phyloP scores from a whole-genome alignment of 345 rosid genomes.

The Cochlearia excelsa region DNA sequence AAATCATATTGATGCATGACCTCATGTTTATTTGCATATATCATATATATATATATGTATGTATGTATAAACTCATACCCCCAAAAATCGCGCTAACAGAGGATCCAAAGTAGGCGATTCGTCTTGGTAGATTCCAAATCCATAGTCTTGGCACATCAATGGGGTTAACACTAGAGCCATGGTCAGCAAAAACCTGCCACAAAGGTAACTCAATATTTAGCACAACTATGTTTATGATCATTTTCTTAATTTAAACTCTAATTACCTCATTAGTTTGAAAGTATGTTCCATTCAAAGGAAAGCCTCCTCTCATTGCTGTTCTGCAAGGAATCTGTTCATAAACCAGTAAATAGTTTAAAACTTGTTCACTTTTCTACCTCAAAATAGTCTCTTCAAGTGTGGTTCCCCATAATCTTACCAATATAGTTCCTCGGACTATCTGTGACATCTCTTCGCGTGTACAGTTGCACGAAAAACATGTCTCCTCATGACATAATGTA shows the following conservation, averaged over 20 bases:
- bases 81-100: slow-evolving; percentile 68
- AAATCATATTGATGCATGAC: no score
- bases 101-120: slow-evolving; percentile 82
- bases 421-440: slow-evolving; percentile 75
- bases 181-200: slow-evolving; percentile 86
- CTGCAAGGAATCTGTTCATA: slow-evolving; percentile 76
- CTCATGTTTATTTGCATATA: no score
- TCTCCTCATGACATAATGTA: slow-evolving; percentile 45
- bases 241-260: background rate
- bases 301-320: slow-evolving; percentile 90
- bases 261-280: slow-evolving; percentile 90
- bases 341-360: background rate
- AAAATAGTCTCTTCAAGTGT: background rate
- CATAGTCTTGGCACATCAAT: slow-evolving; percentile 59
- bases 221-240: background rate
- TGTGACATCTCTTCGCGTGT: slow-evolving; percentile 60
- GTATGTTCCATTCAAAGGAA: slow-evolving; percentile 91
- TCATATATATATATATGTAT: background rate
- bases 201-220: slow-evolving; percentile 7
- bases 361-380: background rate
- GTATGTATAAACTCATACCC: slow-evolving; percentile 41
- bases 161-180: slow-evolving; percentile 69
- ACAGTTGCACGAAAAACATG: slow-evolving; percentile 70
- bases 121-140: slow-evolving; percentile 63
- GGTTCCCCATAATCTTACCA: slow-evolving; percentile 46